Conservation (phyloP, 2,329 filamentous ascomycete genomes). For the Aspergillus costaricaensis region DNA sequence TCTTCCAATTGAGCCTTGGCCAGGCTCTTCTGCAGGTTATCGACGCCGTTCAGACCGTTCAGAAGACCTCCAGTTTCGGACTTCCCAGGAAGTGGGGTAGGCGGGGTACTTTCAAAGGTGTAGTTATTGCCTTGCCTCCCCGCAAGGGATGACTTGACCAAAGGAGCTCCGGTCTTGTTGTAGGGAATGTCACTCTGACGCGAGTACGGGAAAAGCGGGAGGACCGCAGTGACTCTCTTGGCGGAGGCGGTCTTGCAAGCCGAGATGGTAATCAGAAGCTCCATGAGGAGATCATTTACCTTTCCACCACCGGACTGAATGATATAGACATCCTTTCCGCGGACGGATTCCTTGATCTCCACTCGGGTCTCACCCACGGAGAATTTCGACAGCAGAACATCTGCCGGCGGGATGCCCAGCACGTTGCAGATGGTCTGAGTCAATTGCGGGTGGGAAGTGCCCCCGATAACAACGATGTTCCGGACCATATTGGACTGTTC, state of each 20-base stretch:
- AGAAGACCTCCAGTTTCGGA: slow-evolving; percentile 65
- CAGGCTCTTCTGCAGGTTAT: slow-evolving; percentile 71
- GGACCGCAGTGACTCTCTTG: slow-evolving; percentile 86
- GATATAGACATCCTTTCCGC: slow-evolving; percentile 98
- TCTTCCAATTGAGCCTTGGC: slow-evolving; percentile 66
- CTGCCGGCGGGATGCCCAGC: slow-evolving; percentile 81
- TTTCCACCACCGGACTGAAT: slow-evolving; percentile 90
- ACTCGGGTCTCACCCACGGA: slow-evolving; percentile 92
- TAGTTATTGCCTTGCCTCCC: slow-evolving; percentile 53
- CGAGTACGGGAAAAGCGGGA: slow-evolving; percentile 95
- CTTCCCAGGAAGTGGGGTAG: slow-evolving; percentile 75
- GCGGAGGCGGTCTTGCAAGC: slow-evolving; percentile 95
- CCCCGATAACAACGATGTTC: slow-evolving; percentile 91
- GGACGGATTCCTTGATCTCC: slow-evolving; percentile 93
- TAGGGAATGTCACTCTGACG: slow-evolving; percentile 95
- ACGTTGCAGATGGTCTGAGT: slow-evolving; percentile 85
- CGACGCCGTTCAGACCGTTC: slow-evolving; percentile 59
- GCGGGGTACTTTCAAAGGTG: slow-evolving; percentile 89
- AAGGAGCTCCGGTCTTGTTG: slow-evolving; percentile 88
- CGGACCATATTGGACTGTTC: slow-evolving; percentile 69
- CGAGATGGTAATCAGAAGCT: slow-evolving; percentile 97
- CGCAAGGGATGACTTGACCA: slow-evolving; percentile 65
- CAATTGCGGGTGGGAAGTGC: slow-evolving; percentile 87
- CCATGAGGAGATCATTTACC: slow-evolving; percentile 95
- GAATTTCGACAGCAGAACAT: slow-evolving; percentile 87